These are phyloP conservation scores for Ogataea nonfermentans DNA, from an alignment of 805 yeast genomes.

Conservation along the genomic window DNA sequence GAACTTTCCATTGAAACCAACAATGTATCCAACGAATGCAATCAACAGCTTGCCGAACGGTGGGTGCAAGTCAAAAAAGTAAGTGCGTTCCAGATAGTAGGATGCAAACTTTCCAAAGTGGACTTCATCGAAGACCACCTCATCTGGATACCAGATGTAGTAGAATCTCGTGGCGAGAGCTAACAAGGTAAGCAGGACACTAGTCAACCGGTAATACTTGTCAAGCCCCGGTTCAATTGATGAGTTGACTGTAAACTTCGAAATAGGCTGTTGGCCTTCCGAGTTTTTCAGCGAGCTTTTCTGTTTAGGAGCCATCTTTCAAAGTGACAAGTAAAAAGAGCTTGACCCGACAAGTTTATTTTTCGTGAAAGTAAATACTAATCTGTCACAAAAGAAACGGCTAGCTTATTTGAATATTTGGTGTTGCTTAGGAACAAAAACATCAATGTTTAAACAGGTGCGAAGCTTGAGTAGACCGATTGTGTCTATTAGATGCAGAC, in stretches of 20 bases:
- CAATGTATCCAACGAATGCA: constrained; percentile 84
- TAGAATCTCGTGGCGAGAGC: constrained; percentile 59
- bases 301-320: constrained; percentile 24
- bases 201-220: constrained; percentile 34
- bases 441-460: neutral
- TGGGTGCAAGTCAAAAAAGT: constrained; percentile 96
- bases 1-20: constrained; percentile 89
- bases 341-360: neutral
- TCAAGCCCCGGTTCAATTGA: constrained; percentile 26
- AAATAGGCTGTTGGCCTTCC: neutral
- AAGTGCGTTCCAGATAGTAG: constrained; percentile 83
- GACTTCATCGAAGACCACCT: constrained; percentile 84
- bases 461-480: neutral
- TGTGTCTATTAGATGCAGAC: constrained; percentile 4
- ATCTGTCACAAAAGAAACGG: constrained; percentile 6
- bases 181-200: constrained; percentile 38
- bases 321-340: constrained; percentile 8
- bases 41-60: constrained; percentile 94
- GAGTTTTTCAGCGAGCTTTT: constrained; percentile 17
- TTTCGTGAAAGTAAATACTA: neutral
- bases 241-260: constrained; percentile 12
- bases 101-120: constrained; percentile 86
- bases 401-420: neutral
- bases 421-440: neutral
- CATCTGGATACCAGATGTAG: constrained; percentile 60